A percentile compares a stretch with the other conserved stretches of the same genome.
phyloP scores from a whole-genome alignment of 805 yeast species.

The Metschnikowia santaceciliae region DNA sequence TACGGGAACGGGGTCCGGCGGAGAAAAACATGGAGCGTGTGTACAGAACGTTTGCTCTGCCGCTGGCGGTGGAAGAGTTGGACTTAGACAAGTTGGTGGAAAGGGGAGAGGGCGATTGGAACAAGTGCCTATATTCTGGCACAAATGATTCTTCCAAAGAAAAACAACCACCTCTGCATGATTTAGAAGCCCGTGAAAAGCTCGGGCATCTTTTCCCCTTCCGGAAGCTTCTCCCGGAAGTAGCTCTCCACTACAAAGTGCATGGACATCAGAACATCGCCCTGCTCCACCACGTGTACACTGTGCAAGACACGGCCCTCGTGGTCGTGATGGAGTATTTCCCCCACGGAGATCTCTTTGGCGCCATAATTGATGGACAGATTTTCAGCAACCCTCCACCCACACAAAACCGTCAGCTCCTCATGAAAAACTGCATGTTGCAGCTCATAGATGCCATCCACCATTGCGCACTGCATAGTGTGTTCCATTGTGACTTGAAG shows the following conservation, averaged over 20 bases:
- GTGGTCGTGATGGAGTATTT: slow-evolving; percentile 84
- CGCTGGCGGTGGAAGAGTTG: slow-evolving; percentile 7
- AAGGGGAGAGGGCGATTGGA: not conserved
- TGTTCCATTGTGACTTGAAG: slow-evolving; percentile 42
- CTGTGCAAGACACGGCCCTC: slow-evolving; percentile 48
- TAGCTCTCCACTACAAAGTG: slow-evolving; percentile 67
- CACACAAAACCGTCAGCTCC: slow-evolving; percentile 44
- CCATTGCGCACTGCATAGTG: slow-evolving; percentile 28
- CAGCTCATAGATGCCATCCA: slow-evolving; percentile 37
- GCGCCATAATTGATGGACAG: slow-evolving; percentile 73
- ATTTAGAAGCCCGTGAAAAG: not conserved
- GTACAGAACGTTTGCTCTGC: not conserved
- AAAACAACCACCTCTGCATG: no score
- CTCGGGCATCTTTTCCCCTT: not conserved
- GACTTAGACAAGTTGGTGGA: slow-evolving; percentile 2
- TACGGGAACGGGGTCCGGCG: slow-evolving; percentile 17
- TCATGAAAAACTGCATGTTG: slow-evolving; percentile 42
- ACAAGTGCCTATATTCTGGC: not conserved
- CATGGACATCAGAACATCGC: slow-evolving; percentile 78
- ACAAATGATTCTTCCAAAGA: no score
- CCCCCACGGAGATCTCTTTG: slow-evolving; percentile 81
- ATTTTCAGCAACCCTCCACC: slow-evolving; percentile 52
- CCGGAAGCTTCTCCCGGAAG: slow-evolving; percentile 53
- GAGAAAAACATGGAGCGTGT: not conserved
- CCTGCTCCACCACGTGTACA: slow-evolving; percentile 69